Evolutionary conservation across 2,329 filamentous ascomycete genomes (phyloP).

Genomic region (Talaromyces amestolkiae): DNA sequence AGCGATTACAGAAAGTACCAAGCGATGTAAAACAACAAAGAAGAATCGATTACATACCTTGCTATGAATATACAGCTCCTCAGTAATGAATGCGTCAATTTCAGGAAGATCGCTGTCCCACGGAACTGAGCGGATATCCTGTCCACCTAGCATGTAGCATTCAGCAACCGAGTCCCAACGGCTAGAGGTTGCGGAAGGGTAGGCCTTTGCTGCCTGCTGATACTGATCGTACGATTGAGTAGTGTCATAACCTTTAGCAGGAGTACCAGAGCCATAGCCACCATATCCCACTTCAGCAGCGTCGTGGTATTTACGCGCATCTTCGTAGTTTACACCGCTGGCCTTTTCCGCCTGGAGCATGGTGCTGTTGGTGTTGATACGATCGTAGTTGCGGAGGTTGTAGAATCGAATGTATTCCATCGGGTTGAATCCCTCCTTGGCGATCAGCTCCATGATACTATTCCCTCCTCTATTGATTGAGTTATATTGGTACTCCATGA

Average conservation of each 20-base stretch:
- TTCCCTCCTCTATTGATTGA: conserved; percentile 89
- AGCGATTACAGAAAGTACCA: background rate
- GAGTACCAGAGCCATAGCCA: conserved; percentile 37
- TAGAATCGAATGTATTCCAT: conserved; percentile 86
- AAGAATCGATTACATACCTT: conserved; percentile 41
- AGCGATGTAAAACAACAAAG: background rate
- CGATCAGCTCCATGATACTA: conserved; percentile 81
- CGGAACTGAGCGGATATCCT: conserved; percentile 64
- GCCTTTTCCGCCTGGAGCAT: conserved; percentile 40
- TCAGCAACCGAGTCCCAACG: conserved; percentile 74
- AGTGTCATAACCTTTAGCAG: conserved; percentile 38
- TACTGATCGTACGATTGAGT: conserved; percentile 62
- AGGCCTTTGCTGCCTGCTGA: conserved; percentile 60
- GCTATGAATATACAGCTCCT: conserved; percentile 61
- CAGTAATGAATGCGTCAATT: conserved; percentile 61
- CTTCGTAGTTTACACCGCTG: conserved; percentile 47
- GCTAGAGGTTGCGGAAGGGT: conserved; percentile 47
- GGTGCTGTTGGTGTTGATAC: conserved; percentile 60
- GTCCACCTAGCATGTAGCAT: conserved; percentile 79
- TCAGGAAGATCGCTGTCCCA: conserved; percentile 58
- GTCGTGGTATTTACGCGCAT: conserved; percentile 45
- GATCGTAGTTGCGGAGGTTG: conserved; percentile 90
- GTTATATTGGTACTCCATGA: conserved; percentile 99
- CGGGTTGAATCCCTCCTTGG: conserved; percentile 73
- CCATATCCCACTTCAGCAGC: conserved; percentile 47